A percentile compares a stretch with the other conserved stretches of the same genome.
phyloP scores from a whole-genome alignment of 768 basidiomycete genomes.

The Kwoniella newhampshirensis region DNA sequence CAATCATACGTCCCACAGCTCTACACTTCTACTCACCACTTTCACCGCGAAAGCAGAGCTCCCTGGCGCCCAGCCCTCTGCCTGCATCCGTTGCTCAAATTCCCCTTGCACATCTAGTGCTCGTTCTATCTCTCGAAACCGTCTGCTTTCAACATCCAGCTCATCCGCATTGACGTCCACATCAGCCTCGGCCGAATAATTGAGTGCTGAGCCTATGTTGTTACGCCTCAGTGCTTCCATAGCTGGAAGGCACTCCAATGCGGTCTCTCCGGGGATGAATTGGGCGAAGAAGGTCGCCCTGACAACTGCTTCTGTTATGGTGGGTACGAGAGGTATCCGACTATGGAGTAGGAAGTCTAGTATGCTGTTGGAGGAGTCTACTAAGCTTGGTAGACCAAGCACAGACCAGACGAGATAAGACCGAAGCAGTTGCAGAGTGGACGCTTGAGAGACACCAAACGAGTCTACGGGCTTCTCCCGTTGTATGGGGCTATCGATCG shows the following conservation, averaged over 20 bases:
- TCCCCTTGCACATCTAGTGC: conserved; percentile 76
- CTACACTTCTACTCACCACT: conserved; percentile 58
- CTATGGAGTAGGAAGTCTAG: conserved; percentile 59
- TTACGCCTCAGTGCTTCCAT: conserved; percentile 65
- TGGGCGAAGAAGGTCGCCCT: conserved; percentile 79
- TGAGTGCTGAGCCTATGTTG: conserved; percentile 72
- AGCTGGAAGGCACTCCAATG: conserved; percentile 65
- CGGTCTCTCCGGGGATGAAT: conserved; percentile 84
- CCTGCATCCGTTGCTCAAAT: conserved; percentile 64
- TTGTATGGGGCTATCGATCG: not conserved
- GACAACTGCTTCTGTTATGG: conserved; percentile 67
- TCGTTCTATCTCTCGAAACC: conserved; percentile 70
- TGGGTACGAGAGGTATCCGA: conserved; percentile 59
- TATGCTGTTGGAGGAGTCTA: conserved; percentile 70
- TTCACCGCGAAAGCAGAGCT: conserved; percentile 82
- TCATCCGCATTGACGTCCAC: conserved; percentile 66
- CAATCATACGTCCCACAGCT: not conserved
- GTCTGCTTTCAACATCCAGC: conserved; percentile 60
- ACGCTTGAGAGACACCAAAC: not conserved
- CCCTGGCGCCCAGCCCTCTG: conserved; percentile 11
- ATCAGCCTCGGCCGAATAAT: conserved; percentile 80
- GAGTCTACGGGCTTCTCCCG: not conserved
- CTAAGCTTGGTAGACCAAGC: conserved; percentile 70
- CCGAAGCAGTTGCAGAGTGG: conserved; percentile 58
- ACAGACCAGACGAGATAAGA: conserved; percentile 76